Percentiles rank a stretch among this genome's conserved stretches.
phyloP scores from a whole-genome alignment of 495 filamentous ascomycete species.

The Collariella sp. region DNA sequence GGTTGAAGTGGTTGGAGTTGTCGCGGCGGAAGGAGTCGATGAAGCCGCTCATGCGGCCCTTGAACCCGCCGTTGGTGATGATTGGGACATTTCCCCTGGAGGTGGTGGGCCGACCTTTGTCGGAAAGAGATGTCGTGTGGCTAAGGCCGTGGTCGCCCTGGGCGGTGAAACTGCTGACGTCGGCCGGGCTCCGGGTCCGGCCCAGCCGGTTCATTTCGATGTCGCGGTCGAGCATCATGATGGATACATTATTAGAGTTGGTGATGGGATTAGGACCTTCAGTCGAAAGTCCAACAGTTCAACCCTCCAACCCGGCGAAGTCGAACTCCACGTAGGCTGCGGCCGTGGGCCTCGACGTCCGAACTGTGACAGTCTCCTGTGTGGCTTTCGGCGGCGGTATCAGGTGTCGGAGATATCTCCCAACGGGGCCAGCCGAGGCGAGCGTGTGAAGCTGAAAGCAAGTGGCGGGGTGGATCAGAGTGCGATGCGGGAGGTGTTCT shows the following conservation, averaged over 20 bases:
- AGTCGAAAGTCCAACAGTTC: no score
- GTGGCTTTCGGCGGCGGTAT: no score
- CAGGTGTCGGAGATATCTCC: no score
- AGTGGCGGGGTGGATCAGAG: no score
- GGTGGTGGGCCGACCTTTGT: not conserved
- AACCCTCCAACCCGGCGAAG: no score
- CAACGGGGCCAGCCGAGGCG: no score
- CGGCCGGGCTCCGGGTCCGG: slow-evolving; percentile 13
- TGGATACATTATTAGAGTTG: not conserved
- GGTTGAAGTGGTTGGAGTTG: slow-evolving; percentile 4
- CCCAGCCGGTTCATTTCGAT: slow-evolving; percentile 21
- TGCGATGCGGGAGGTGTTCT: no score
- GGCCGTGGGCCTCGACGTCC: no score
- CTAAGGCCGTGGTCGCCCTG: slow-evolving; percentile 5
- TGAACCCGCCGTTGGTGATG: slow-evolving; percentile 5
- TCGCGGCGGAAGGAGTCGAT: slow-evolving; percentile 28
- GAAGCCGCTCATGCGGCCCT: slow-evolving; percentile 13
- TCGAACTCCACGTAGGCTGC: no score
- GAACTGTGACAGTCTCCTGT: no score
- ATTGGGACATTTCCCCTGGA: not conserved
- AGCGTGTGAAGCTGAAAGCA: no score
- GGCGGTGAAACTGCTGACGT: slow-evolving; percentile 15
- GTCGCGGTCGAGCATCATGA: slow-evolving; percentile 19
- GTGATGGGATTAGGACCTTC: not conserved
- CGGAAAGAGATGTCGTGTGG: not conserved